These are phyloP conservation scores for Trichoderma polysporum DNA, from an alignment of 2,329 filamentous ascomycete genomes.

Conservation along the genomic window DNA sequence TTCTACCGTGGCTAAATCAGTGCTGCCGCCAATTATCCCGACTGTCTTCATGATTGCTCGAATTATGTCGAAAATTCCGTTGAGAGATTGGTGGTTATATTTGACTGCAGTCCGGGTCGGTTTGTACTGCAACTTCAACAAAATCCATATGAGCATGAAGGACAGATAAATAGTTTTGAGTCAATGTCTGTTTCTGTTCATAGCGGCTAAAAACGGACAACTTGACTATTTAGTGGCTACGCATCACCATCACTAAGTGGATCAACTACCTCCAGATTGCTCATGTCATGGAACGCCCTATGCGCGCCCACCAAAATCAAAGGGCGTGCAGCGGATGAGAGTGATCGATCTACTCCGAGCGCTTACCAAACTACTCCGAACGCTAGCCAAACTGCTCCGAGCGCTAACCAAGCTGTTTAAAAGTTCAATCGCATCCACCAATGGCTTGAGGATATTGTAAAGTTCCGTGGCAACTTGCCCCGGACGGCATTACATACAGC, in stretches of 20 bases:
- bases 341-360: background rate
- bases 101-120: background rate
- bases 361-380: background rate
- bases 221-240: background rate
- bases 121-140: background rate
- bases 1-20: constrained; percentile 25
- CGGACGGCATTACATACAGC: background rate
- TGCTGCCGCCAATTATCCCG: constrained; percentile 26
- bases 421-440: too few species aligned
- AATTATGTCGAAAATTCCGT: background rate
- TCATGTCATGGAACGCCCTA: constrained; percentile 6
- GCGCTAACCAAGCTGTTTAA: too few species aligned
- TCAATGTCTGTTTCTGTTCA: background rate
- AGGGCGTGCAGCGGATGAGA: background rate
- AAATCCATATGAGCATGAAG: background rate
- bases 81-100: background rate
- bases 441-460: background rate
- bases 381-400: too few species aligned
- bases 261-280: background rate
- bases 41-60: constrained; percentile 22
- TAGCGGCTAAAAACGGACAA: background rate
- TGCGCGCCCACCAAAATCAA: background rate
- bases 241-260: background rate
- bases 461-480: background rate
- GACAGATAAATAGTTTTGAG: background rate